Evolutionary conservation across 345 rosid species (phyloP).

Genomic region (Eucalyptus viminalis): DNA sequence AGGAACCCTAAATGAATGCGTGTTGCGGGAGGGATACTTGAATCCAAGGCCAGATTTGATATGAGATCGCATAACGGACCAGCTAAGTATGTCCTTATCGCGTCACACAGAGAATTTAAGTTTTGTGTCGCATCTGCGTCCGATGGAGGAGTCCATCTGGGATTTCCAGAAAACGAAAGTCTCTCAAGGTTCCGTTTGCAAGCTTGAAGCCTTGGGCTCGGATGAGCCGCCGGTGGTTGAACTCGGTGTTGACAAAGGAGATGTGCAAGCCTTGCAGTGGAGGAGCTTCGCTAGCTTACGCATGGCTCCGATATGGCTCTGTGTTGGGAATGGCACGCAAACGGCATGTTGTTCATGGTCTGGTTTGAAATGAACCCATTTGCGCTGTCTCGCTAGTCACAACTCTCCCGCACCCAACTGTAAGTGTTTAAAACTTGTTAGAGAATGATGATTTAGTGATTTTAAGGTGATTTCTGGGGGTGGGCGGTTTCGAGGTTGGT

Average conservation of each 20-base stretch:
- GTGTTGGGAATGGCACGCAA: neutral
- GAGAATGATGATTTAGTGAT: neutral
- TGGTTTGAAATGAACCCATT: neutral
- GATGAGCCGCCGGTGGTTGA: neutral
- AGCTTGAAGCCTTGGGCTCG: neutral
- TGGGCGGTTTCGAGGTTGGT: neutral
- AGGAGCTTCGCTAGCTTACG: slow-evolving; percentile 6
- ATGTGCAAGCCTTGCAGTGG: neutral
- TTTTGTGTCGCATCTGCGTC: neutral
- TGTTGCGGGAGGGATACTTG: neutral
- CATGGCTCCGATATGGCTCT: slow-evolving; percentile 4
- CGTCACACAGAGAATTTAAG: neutral
- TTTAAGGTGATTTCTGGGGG: neutral
- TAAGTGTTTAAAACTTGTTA: neutral
- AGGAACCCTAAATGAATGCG: neutral
- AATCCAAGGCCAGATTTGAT: neutral
- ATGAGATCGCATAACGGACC: neutral
- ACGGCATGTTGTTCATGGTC: neutral
- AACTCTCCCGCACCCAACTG: neutral
- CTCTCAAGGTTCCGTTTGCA: neutral
- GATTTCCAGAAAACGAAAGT: neutral
- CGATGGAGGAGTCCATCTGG: neutral
- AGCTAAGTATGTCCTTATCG: neutral
- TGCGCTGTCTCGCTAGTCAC: neutral
- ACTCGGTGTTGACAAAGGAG: slow-evolving; percentile 6